Base-by-base conservation (phyloP, 495 filamentous ascomycete genomes). In the Hypoxylon trugodes region DNA sequence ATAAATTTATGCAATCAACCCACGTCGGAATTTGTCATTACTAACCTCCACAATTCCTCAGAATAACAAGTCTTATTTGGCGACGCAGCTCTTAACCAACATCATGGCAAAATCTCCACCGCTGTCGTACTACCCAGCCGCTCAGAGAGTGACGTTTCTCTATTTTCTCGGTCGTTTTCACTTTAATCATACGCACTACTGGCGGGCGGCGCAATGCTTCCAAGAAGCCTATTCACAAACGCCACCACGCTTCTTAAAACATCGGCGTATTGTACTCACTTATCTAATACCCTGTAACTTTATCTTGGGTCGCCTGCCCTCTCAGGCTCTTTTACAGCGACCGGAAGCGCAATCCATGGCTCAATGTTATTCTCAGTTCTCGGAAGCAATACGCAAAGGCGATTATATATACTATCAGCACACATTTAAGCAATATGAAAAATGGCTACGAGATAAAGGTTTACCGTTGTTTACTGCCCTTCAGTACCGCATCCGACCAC, bases 141-240 rank as follows among this genome's bases (percentile, higher is more conserved):
- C 91, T 7, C 91, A 97, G 56, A 85, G 91, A 35, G 90, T 96
- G 22, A 93, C 94, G 16, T 98, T 93, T 71, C 86, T 96, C 4
- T 97, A 96, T 76, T 97, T 96, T 69, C 89, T 97, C 13, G 94
- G 94, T 24, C 89, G 93, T 33, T 97, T 93, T 69, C 82, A 90
- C 58, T 93, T 96, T 69, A 85, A 87, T 51, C 91, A 90, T 59
- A 88, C 83, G 37, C 87, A 96, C 65, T 96, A 90, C 75, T 86
- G 84, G 63, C 83, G 85, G 10, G 90, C 94, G 0, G 85, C 87
- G 49, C 78, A 84, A 21, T 90, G 86, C 35, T 79, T 97, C 9
- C 86, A 93, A 66, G 79, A 86, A 21, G 90, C 94, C 1, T 97
- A 96, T 75, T 76, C 86, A 25, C 89, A 96, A 75, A 90, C 89